These are phyloP conservation scores for Salvia sclarea DNA, from an alignment of 305 asterid species.

Conservation along the genomic window DNA sequence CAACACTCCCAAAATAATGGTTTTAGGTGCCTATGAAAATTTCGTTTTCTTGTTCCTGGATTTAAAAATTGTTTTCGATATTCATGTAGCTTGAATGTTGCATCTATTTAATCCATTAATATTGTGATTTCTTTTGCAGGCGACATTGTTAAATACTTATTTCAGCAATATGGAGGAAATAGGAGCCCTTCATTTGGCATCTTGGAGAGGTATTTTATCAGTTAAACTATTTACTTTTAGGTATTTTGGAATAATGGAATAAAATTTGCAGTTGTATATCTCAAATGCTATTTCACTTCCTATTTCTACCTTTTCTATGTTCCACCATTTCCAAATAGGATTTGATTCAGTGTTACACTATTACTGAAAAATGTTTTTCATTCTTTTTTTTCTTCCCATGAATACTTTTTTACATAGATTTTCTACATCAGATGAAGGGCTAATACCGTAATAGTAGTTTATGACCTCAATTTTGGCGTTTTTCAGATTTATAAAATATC, in stretches of 20 bases:
- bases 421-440: too few relatives aligned
- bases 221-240: neutral
- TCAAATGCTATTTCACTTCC: neutral
- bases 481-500: too few relatives aligned
- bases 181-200: slow-evolving; percentile 65
- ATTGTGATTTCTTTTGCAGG: slow-evolving; percentile 41
- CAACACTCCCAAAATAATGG: too few relatives aligned
- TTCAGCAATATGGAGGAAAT: slow-evolving; percentile 71
- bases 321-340: too few relatives aligned
- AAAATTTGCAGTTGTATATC: neutral
- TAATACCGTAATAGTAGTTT: too few relatives aligned
- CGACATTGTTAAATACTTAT: slow-evolving; percentile 70
- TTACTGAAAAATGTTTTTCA: neutral
- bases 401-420: neutral
- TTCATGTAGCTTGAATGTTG: neutral
- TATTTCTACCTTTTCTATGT: too few relatives aligned
- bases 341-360: neutral
- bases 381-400: neutral
- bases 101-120: slow-evolving; percentile 5
- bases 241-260: neutral
- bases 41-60: neutral
- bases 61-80: neutral
- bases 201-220: slow-evolving; percentile 57
- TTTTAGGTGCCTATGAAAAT: neutral
- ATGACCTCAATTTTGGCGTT: too few relatives aligned